Percentiles rank a stretch among this genome's conserved stretches.
Evolutionary conservation across 2,329 filamentous ascomycete species (phyloP).

Genomic region (Epichloe hybrida): DNA sequence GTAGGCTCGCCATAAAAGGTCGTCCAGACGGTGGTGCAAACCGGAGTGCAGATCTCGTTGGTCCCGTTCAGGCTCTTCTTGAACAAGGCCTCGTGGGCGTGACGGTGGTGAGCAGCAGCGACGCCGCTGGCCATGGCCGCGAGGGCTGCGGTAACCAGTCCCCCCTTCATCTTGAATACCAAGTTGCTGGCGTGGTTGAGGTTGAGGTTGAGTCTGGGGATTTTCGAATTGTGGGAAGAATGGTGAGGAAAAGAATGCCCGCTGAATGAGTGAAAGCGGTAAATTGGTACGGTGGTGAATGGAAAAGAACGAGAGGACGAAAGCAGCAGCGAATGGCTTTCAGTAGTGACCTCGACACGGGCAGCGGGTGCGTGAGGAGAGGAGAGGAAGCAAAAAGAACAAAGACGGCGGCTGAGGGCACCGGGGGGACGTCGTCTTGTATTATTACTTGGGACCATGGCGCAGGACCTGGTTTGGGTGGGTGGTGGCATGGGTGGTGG

Average conservation of each 20-base stretch:
- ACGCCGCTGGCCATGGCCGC: slow-evolving; percentile 45
- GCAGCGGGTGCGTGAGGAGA: slow-evolving; percentile 26
- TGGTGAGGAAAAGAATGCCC: slow-evolving; percentile 48
- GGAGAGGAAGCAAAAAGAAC: too few relatives aligned
- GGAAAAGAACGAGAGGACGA: slow-evolving; percentile 35
- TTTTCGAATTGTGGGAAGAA: slow-evolving; percentile 8
- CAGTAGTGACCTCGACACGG: slow-evolving; percentile 38
- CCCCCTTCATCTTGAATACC: slow-evolving; percentile 57
- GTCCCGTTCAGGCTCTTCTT: slow-evolving; percentile 31
- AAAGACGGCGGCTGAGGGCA: slow-evolving; percentile 11
- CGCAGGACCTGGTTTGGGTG: neutral
- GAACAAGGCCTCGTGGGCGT: slow-evolving; percentile 49
- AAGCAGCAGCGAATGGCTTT: slow-evolving; percentile 31
- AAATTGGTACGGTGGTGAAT: slow-evolving; percentile 36
- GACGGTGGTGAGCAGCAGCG: slow-evolving; percentile 46
- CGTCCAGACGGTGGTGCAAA: slow-evolving; percentile 62
- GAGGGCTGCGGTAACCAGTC: slow-evolving; percentile 50
- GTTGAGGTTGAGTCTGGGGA: neutral
- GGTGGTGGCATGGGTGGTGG: neutral
- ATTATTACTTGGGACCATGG: slow-evolving; percentile 15
- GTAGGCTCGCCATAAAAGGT: slow-evolving; percentile 43
- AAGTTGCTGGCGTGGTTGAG: slow-evolving; percentile 9
- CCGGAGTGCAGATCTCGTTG: slow-evolving; percentile 38
- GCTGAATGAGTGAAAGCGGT: slow-evolving; percentile 69
- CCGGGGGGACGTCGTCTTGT: slow-evolving; percentile 15